Base-by-base conservation (phyloP, 257 asterid genomes). In the Rubia yunnanensis region DNA sequence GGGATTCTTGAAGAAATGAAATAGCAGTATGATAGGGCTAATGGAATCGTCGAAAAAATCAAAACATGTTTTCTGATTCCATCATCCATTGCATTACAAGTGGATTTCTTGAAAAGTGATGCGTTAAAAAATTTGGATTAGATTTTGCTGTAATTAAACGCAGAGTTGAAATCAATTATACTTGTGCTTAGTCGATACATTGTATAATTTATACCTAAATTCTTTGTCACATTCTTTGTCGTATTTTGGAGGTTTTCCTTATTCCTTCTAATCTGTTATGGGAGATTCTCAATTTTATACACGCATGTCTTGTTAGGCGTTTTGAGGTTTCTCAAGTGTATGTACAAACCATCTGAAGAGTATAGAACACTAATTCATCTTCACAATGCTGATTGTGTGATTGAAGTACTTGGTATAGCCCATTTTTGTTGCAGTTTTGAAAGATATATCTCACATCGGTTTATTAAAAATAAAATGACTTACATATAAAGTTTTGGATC, bases 11-110 rank as follows among this genome's bases (percentile, higher is more conserved):
- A 34, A 9, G 85, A 71, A 5, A 83, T 35, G 57, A 65, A 70
- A 59, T 76, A 76, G 74, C 81, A 81, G 44, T 73, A 78, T 32
- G 59, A 74, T 24, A 84, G 86, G 2, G 79, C 77, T 17, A 73
- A 70, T 3, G 73, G 57, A 14, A 70, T 73, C 28, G 60, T 36
- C 61, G 76, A 15, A 59, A 76, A 71, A 1, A 78, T 72, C 5
- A 6, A n/a, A 15, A 26, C 10, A 5, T 77, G 57, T 32, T 80
- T 87, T 74, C 77, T 76, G 56, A 77, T 70, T 70, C 82, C 85
- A 22, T 71, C 84, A 57, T 69, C 83, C 85, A 84, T 63, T 74
- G 63, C 14, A 56, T 48, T 39, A 39, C 0, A 39, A 10, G 15
- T 39, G 48, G 13, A 39, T 10, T 38, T 38, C 44, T 38, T 38